Percentiles rank a stretch among this genome's conserved stretches.
These are phyloP conservation scores for Annulohypoxylon maeteangense DNA, from an alignment of 495 filamentous ascomycete species.

Conservation along the genomic window DNA sequence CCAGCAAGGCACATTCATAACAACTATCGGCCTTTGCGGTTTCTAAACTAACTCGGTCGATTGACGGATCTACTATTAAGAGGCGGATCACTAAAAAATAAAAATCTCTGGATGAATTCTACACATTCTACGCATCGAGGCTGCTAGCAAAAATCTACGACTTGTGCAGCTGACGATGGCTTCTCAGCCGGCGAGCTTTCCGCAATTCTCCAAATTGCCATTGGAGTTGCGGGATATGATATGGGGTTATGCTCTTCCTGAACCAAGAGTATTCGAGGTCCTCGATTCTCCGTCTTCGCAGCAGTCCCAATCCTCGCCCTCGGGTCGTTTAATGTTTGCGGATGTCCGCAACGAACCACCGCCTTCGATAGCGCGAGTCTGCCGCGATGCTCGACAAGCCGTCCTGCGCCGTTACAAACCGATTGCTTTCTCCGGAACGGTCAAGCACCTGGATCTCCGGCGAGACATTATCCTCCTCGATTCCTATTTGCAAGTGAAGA, in stretches of 20 bases:
- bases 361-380: constrained; percentile 58
- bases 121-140: not conserved
- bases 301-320: constrained; percentile 51
- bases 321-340: constrained; percentile 59
- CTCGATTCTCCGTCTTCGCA: constrained; percentile 58
- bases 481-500: constrained; percentile 61
- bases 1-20: constrained; percentile 21
- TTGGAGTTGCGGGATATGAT: constrained; percentile 47
- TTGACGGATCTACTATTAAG: constrained; percentile 23
- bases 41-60: constrained; percentile 5
- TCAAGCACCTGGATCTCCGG: constrained; percentile 59
- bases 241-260: constrained; percentile 59
- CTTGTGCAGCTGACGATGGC: constrained; percentile 23
- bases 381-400: constrained; percentile 59
- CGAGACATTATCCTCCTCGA: constrained; percentile 62
- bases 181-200: constrained; percentile 28
- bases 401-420: constrained; percentile 61
- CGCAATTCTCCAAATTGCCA: constrained; percentile 45
- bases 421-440: constrained; percentile 56
- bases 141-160: constrained; percentile 3
- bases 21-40: not conserved
- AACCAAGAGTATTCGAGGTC: constrained; percentile 60
- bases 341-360: constrained; percentile 60
- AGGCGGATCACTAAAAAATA: constrained; percentile 4
- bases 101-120: not conserved